A percentile compares a stretch with the other conserved stretches of the same genome.
phyloP scores from a whole-genome alignment of 495 filamentous ascomycete species.

The Neurospora sp. region DNA sequence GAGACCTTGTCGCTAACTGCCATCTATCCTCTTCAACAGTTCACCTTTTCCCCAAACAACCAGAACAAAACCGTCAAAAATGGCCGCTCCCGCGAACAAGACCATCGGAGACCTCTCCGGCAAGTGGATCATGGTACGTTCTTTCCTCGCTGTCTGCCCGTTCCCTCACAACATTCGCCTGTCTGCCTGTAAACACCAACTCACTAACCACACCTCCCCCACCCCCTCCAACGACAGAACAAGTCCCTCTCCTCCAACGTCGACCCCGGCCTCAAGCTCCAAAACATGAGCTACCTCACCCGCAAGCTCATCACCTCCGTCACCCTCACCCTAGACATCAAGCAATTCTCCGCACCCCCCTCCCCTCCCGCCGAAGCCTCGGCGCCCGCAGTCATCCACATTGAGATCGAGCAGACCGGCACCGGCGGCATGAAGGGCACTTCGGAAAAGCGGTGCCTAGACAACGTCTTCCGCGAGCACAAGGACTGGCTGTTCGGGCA shows the following conservation, averaged over 20 bases:
- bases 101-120: slow-evolving; percentile 68
- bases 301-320: slow-evolving; percentile 68
- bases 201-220: neutral
- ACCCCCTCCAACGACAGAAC: slow-evolving; percentile 45
- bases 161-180: neutral
- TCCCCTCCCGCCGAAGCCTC: slow-evolving; percentile 26
- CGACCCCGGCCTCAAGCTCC: slow-evolving; percentile 65
- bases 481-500: slow-evolving; percentile 73
- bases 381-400: slow-evolving; percentile 44
- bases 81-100: slow-evolving; percentile 72
- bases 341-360: slow-evolving; percentile 47
- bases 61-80: slow-evolving; percentile 29
- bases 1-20: neutral
- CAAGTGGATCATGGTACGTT: slow-evolving; percentile 65
- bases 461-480: slow-evolving; percentile 61
- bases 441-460: slow-evolving; percentile 58
- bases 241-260: slow-evolving; percentile 62
- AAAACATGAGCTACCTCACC: slow-evolving; percentile 73
- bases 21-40: neutral
- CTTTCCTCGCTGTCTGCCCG: neutral
- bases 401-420: slow-evolving; percentile 71
- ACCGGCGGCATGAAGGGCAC: slow-evolving; percentile 69
- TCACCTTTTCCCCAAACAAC: neutral
- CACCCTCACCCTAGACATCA: slow-evolving; percentile 59
- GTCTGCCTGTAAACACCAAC: neutral